phyloP scores from a whole-genome alignment of 345 rosid genomes.

The Cardamine occulta region DNA sequence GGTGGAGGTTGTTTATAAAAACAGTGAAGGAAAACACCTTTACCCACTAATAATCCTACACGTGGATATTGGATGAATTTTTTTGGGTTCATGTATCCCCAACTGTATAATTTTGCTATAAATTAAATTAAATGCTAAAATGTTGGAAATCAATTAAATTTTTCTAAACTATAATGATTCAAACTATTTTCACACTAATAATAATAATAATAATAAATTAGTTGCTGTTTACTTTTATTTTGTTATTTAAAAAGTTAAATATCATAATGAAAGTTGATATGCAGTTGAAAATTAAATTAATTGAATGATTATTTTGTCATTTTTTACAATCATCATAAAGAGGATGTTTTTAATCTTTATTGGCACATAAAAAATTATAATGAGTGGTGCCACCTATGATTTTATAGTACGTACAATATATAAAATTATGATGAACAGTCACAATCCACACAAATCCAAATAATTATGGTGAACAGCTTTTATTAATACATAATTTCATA shows the following conservation, averaged over 20 bases:
- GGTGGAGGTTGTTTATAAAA: conserved; percentile 32
- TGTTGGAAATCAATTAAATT: not conserved
- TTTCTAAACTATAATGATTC: not conserved
- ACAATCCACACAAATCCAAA: not conserved
- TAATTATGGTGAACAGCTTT: not conserved
- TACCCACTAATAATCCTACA: conserved; percentile 4
- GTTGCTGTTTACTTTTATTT: not conserved
- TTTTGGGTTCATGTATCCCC: not conserved
- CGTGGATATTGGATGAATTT: conserved; percentile 20
- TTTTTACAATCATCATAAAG: not conserved
- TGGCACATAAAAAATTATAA: not conserved
- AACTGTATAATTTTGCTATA: not conserved
- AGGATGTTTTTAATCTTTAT: not conserved
- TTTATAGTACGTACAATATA: not conserved
- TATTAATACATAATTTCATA: not conserved
- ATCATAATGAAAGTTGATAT: not conserved
- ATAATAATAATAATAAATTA: not conserved
- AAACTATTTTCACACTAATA: not conserved
- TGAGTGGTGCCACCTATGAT: not conserved
- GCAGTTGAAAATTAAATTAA: not conserved
- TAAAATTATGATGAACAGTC: not conserved
- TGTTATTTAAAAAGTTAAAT: not conserved
- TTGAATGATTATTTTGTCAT: not conserved
- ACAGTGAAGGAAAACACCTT: conserved; percentile 4
- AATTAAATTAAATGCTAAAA: not conserved